Base-by-base conservation (phyloP, 2,329 filamentous ascomycete species). In the Aspergillus pseudonomiae region DNA sequence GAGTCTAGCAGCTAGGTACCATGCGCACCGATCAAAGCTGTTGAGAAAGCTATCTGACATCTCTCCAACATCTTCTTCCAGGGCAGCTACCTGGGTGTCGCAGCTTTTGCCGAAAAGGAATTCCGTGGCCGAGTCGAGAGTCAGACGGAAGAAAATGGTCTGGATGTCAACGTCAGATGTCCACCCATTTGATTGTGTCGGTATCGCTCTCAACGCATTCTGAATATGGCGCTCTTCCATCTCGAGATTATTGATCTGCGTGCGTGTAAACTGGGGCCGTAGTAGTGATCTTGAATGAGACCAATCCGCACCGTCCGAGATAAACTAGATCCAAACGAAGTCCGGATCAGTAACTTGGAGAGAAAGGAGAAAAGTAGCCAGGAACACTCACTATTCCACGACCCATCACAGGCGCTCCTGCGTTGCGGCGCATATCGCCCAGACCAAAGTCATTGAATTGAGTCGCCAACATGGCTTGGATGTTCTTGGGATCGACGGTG, bases 371-470 rank as follows among this genome's bases (percentile, higher is more conserved):
- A 21, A 2, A 11, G n/a, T 24, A 6, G 1, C 10, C 36, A 43
- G 57, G 9, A 57, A 60, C 52, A 70, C 74, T 68, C 58, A 74
- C 74, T 68, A 87, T 86, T 61, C 83, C 81, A 75, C 72, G 73
- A 10, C 75, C 74, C 19, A 79, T 62, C 57, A 78, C 60, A 1
- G 71, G 76, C 53, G 67, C 65, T 60, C 74, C 64, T 79, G 87
- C 88, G 70, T 92, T 86, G 21, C 91, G 91, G 24, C 96, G 81
- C 67, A 92, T 78, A 67, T 88, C 80, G 9, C 93, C 93, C 75
- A 96, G 93, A 70, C 91, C 92, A 72, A 89, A 96, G 72, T 95
- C 91, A 61, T 80, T 80, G 75, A 96, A 97, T 73, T 96, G 91
- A 1, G 90, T 91, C 0, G 93, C 91, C 16, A 96, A 81, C 36